These are phyloP conservation scores for Clarireedia homoeocarpa DNA, from an alignment of 2,329 filamentous ascomycete species.

Conservation along the genomic window DNA sequence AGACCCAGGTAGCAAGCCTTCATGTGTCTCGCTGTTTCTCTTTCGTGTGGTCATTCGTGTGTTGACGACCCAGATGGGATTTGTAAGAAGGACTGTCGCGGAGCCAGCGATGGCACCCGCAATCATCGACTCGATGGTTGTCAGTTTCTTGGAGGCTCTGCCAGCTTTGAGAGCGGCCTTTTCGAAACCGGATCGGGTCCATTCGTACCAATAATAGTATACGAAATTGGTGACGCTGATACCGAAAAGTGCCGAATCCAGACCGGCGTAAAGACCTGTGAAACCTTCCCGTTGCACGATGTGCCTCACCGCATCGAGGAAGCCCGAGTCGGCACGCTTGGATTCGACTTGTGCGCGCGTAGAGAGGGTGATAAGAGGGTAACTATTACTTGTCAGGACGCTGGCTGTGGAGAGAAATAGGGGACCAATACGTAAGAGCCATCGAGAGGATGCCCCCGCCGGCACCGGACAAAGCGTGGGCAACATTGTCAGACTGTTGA, in stretches of 20 bases:
- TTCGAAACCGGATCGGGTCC: slow-evolving; percentile 83
- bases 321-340: slow-evolving; percentile 79
- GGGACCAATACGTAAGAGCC: slow-evolving; percentile 67
- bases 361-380: slow-evolving; percentile 93
- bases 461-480: slow-evolving; percentile 85
- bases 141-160: slow-evolving; percentile 71
- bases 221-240: slow-evolving; percentile 99
- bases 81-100: slow-evolving; percentile 91
- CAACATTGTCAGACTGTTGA: slow-evolving; percentile 86
- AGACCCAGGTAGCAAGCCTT: slow-evolving; percentile 36
- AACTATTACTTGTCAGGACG: slow-evolving; percentile 42
- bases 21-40: slow-evolving; percentile 40
- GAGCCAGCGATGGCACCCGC: slow-evolving; percentile 89
- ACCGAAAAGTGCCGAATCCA: slow-evolving; percentile 91
- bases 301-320: slow-evolving; percentile 71
- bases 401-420: slow-evolving; percentile 6
- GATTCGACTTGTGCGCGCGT: slow-evolving; percentile 97
- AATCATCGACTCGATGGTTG: slow-evolving; percentile 88
- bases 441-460: slow-evolving; percentile 93
- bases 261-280: slow-evolving; percentile 80
- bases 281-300: slow-evolving; percentile 92
- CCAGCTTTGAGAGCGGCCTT: slow-evolving; percentile 65
- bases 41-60: slow-evolving; percentile 93
- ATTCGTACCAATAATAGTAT: slow-evolving; percentile 99
- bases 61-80: slow-evolving; percentile 99